Base-by-base conservation (phyloP, 2,329 filamentous ascomycete genomes). In the Monosporascus sp. region DNA sequence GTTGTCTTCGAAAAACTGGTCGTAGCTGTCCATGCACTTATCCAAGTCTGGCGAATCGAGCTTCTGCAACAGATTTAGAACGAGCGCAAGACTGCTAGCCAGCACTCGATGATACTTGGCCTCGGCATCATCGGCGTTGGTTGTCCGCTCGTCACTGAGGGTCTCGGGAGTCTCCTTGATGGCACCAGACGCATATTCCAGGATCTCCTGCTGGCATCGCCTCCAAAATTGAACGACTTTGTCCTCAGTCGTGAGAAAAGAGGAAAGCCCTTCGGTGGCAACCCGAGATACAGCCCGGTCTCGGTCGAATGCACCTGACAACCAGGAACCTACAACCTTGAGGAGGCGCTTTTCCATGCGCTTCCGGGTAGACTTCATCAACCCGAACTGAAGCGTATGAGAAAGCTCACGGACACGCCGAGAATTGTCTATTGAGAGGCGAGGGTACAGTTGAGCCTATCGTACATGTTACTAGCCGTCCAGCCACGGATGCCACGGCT, bases 391-490 rank as follows among this genome's bases (percentile, higher is more conserved):
- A 24, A 96, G 69, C 11, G 73, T 77, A 68, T 97, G 93, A 19
- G 92, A 84, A 44, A 94, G 81, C 70, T 97, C 92, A 58, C 94
- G 89, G 37, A 97, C 93, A 55, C 89, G 84, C 48, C 91, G 87
- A 47, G 89, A 86, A 67, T 89, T 90, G 69, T 97, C 93, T 72
- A 97, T 95, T 19, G 93, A 94, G 37, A 87, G 82, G 55, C 92
- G 88, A 50, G 94, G 90, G 68, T 96, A 99, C 53, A 95, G 74
- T 75, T 88, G 87, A 59, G 89, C 82, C 90, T 95, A 71, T 54
- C 54, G 58, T 48, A 58, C 49, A 54, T 20, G 59, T 61, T 58
- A 63, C 20, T 60, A 58, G 49, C 38, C 45, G 49, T 27, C 27
- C 19, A 6, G 26, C 5, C 43, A 38, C 19, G 52, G 20, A 40